Evolutionary conservation across 768 basidiomycete species (phyloP).

Genomic region (Tulasnella calospora): DNA sequence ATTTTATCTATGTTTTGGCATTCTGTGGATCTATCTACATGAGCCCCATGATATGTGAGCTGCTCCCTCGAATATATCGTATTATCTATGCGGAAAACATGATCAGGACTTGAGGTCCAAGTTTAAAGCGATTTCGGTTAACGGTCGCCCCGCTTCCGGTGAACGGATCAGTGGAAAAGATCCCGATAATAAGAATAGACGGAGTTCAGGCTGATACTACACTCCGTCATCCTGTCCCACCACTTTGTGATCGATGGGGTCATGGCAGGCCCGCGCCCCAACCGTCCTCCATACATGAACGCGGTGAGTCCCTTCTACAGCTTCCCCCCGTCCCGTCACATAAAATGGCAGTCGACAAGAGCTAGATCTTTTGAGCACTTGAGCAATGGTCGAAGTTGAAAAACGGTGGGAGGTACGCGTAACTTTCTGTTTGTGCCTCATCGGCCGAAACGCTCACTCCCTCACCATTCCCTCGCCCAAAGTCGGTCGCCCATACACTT

Average conservation of each 20-base stretch:
- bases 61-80: conserved; percentile 1
- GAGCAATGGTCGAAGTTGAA: conserved; percentile 81
- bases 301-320: no score
- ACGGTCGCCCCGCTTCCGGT: no score
- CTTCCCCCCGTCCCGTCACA: no score
- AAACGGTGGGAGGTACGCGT: conserved; percentile 81
- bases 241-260: no score
- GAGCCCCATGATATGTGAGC: conserved; percentile 1
- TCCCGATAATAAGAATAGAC: no score
- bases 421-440: not conserved
- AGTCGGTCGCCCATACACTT: conserved; percentile 92
- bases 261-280: no score
- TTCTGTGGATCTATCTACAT: not conserved
- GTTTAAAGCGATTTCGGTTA: not conserved
- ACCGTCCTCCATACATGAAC: no score
- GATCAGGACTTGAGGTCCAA: not conserved
- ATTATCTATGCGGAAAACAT: conserved; percentile 7
- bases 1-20: conserved; percentile 8
- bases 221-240: no score
- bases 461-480: conserved; percentile 9
- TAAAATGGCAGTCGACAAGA: conserved; percentile 34
- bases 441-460: not conserved
- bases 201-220: no score
- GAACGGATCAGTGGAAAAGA: not conserved
- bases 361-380: conserved; percentile 62